A percentile compares a stretch with the other conserved stretches of the same genome.
These are phyloP conservation scores for Ensete glaucum DNA, from an alignment of 176 grass and related monocot genomes.

Conservation along the genomic window DNA sequence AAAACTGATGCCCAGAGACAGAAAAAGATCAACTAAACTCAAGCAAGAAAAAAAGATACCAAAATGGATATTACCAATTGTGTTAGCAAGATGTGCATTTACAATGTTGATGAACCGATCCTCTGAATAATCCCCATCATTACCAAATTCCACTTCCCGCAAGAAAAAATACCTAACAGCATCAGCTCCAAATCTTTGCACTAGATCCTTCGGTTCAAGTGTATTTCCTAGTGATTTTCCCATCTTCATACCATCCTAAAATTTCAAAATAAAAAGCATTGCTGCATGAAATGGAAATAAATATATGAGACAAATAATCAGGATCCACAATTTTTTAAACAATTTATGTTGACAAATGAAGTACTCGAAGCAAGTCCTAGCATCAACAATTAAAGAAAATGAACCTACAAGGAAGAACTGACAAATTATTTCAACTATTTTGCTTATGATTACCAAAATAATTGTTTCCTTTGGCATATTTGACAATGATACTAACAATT, in stretches of 20 bases:
- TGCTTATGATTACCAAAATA: neutral
- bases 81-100: constrained; percentile 96
- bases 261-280: constrained; percentile 53
- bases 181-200: constrained; percentile 70
- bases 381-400: neutral
- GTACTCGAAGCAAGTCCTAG: neutral
- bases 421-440: too few species aligned
- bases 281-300: constrained; percentile 39
- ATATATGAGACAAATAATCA: constrained; percentile 23
- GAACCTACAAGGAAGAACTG: neutral
- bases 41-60: constrained; percentile 7
- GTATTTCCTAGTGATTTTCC: constrained; percentile 98
- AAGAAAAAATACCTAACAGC: constrained; percentile 96
- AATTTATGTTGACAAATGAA: neutral
- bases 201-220: constrained; percentile 87
- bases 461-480: neutral
- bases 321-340: neutral
- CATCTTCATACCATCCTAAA: constrained; percentile 99
- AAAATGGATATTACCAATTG: constrained; percentile 49
- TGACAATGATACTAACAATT: neutral
- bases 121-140: constrained; percentile 95
- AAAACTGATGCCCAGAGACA: neutral
- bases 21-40: neutral
- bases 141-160: constrained; percentile 90
- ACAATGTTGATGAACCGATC: constrained; percentile 91